Percentiles rank a stretch among this genome's conserved stretches.
phyloP scores from a whole-genome alignment of 2,329 filamentous ascomycete species.

The Lizonia empirigonia region DNA sequence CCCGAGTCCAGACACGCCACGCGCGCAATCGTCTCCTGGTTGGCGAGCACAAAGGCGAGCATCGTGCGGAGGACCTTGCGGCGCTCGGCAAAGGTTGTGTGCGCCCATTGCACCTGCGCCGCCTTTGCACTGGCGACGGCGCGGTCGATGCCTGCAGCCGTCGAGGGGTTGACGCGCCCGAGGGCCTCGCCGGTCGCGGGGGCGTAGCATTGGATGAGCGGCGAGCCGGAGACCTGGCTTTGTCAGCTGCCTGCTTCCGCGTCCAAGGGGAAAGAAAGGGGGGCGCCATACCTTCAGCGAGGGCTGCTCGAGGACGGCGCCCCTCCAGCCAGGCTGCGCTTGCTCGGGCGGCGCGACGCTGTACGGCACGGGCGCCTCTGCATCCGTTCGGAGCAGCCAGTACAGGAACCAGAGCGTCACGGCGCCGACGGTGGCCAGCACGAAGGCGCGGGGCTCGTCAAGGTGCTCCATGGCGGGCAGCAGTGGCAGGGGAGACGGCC shows the following conservation, averaged over 20 bases:
- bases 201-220: constrained; percentile 80
- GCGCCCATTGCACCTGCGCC: constrained; percentile 79
- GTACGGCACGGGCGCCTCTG: constrained; percentile 61
- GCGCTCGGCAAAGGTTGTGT: constrained; percentile 77
- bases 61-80: constrained; percentile 80
- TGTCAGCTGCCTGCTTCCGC: constrained; percentile 19
- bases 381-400: constrained; percentile 34
- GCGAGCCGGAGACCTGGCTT: constrained; percentile 62
- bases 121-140: constrained; percentile 73
- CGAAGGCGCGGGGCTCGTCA: constrained; percentile 30
- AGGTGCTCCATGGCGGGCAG: constrained; percentile 35
- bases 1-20: constrained; percentile 91
- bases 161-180: constrained; percentile 77
- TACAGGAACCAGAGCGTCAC: constrained; percentile 32
- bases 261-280: too few species aligned
- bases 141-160: constrained; percentile 76
- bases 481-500: constrained; percentile 2
- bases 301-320: constrained; percentile 63
- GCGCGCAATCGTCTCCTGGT: constrained; percentile 84
- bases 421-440: constrained; percentile 29
- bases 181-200: constrained; percentile 88
- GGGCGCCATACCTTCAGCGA: constrained; percentile 61
- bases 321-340: constrained; percentile 59
- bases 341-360: constrained; percentile 66
- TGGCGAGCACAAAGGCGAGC: constrained; percentile 80